Conservation (phyloP, 805 yeast species). For the Monosporozyma servazzii region DNA sequence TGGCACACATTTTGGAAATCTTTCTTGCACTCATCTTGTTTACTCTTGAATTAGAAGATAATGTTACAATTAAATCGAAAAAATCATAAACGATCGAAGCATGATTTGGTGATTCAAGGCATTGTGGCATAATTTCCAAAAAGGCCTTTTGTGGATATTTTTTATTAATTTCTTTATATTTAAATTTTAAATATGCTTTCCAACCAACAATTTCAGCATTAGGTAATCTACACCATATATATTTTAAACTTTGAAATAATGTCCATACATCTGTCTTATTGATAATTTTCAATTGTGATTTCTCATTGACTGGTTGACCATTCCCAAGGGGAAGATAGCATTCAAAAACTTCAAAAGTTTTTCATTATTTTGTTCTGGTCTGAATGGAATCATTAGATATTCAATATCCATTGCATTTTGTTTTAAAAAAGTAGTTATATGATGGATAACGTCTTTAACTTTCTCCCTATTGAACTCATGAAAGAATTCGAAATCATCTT, state of each 20-base stretch:
- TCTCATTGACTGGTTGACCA: conserved; percentile 36
- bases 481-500: conserved; percentile 29
- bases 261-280: conserved; percentile 56
- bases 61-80: conserved; percentile 65
- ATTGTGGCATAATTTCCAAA: conserved; percentile 72
- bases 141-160: conserved; percentile 67
- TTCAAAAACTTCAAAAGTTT: conserved; percentile 50
- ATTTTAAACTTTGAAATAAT: conserved; percentile 64
- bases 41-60: conserved; percentile 69
- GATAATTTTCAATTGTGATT: conserved; percentile 35
- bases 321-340: conserved; percentile 51
- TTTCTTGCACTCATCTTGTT: conserved; percentile 75
- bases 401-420: conserved; percentile 63
- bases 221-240: conserved; percentile 80
- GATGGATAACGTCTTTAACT: conserved; percentile 57
- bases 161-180: conserved; percentile 51
- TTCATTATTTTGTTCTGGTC: conserved; percentile 58
- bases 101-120: conserved; percentile 75
- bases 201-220: conserved; percentile 76
- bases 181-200: conserved; percentile 70
- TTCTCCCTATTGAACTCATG: conserved; percentile 54
- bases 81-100: conserved; percentile 86
- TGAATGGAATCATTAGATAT: conserved; percentile 63
- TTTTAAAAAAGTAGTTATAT: conserved; percentile 65
- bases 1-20: conserved; percentile 69